Conservation (phyloP, 2,329 filamentous ascomycete species). For the Cladosporium oxysporum region DNA sequence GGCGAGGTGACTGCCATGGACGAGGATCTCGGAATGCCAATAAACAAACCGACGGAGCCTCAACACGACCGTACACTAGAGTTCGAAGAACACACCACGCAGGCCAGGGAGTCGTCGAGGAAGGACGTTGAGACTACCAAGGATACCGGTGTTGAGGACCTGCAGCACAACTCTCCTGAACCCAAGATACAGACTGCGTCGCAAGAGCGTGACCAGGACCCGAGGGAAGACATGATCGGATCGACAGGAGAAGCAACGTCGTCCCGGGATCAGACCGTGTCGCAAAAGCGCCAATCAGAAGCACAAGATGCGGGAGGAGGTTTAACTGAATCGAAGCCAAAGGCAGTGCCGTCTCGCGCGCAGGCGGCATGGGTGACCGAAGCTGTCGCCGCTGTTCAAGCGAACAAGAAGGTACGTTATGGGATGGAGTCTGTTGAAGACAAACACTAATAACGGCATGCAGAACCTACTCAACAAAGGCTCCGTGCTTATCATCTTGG, state of each 20-base stretch:
- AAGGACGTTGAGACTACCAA: neutral
- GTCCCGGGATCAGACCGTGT: neutral
- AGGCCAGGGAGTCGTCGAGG: neutral
- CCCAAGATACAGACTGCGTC: neutral
- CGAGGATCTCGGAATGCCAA: neutral
- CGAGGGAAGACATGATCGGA: neutral
- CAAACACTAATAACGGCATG: neutral
- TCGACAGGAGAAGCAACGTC: neutral
- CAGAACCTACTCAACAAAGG: conserved; percentile 19
- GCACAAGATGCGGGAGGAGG: neutral
- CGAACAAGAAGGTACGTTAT: neutral
- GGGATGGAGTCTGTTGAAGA: too few species aligned
- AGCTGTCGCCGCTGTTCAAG: neutral
- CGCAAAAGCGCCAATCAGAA: neutral
- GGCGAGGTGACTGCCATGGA: neutral
- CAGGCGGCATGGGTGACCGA: neutral
- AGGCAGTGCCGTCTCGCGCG: neutral
- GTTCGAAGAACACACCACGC: neutral
- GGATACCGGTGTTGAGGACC: neutral
- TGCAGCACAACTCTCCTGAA: neutral
- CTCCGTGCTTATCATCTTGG: conserved; percentile 21
- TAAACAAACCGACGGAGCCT: neutral
- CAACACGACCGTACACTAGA: neutral
- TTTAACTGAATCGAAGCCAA: neutral
- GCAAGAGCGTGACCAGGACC: neutral